Evolutionary conservation across 75 land plant genomes (phyloP), one percentile per base, ranked within the genome.

Genomic region (Sequoia sempervirens): DNA sequence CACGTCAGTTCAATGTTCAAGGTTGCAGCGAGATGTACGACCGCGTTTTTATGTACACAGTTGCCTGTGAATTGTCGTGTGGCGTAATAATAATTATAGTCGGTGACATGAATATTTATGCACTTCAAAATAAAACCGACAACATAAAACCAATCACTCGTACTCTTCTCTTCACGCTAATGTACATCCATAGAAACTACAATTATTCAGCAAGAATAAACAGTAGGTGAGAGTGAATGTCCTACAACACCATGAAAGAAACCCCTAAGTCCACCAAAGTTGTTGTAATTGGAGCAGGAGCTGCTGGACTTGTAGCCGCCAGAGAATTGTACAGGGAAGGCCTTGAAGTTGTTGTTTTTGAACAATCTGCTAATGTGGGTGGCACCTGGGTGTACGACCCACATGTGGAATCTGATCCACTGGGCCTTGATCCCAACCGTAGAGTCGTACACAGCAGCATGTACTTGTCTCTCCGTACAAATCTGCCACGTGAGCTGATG

Each of bases 211-310:
- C 5, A 6, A 43, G 46, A 43, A 43, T 43, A 6, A 43, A 43
- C 46, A 43, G 46, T 43, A 43, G 46, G 46, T 6, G 46, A 43
- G 46, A 43, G 7, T 6, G 46, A 43, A 43, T 43, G 5, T 6
- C 7, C 46, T 43, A 43, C 46, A 43, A 43, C 46, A 6, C 7
- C 46, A 43, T 43, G 46, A 66, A 66, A 66, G 30, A 9, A 26
- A 66, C 70, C 6, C 23, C 58, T 14, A 54, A 28, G 30, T n/a
- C 32, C 79, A 20, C 41, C 23, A 80, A 64, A 50, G 92, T 95
- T 73, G 99, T 93, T 11, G 97, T 96, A 23, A 92, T 96, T 75
- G 99, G 99, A 18, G 99, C 97, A 53, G 97, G 95, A 6, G 92
- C 91, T 14, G 95, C 91, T 36, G 98, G 99, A 5, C 89, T 97